phyloP scores from a whole-genome alignment of 352 stramenopile genomes.

The Pythium plurisporium region DNA sequence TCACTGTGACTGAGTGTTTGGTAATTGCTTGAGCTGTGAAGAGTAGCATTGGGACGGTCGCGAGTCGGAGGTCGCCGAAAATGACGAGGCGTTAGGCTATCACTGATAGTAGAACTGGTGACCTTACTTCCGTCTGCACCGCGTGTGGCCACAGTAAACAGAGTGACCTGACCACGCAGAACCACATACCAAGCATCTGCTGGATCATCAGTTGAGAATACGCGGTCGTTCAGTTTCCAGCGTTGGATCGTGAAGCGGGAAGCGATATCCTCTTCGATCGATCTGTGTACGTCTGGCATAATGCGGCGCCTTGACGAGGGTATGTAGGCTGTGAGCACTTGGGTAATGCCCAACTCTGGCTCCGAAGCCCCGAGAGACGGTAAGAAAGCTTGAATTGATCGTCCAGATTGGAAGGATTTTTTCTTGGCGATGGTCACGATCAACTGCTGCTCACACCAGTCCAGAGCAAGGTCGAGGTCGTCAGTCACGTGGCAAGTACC shows the following conservation, averaged over 20 bases:
- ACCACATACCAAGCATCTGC: conserved; percentile 48
- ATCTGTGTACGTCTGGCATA: conserved; percentile 8
- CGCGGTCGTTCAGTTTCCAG: conserved; percentile 25
- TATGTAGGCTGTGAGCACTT: conserved; percentile 48
- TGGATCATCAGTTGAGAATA: conserved; percentile 41
- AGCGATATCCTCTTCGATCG: conserved; percentile 32
- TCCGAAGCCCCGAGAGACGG: conserved; percentile 18
- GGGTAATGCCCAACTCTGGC: conserved; percentile 29
- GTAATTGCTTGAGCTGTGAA: not conserved
- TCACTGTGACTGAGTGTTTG: conserved; percentile 1
- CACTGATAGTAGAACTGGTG: conserved; percentile 9
- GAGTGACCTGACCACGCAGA: conserved; percentile 42
- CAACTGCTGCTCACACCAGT: conserved; percentile 66
- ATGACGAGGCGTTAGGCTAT: conserved; percentile 15
- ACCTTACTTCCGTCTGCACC: conserved; percentile 1
- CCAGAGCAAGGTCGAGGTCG: conserved; percentile 48
- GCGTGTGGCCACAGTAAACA: conserved; percentile 27
- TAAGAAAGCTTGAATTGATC: conserved; percentile 15
- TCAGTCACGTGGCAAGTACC: conserved; percentile 33
- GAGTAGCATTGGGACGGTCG: not conserved
- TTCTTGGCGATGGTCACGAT: conserved; percentile 37
- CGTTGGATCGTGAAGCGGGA: conserved; percentile 30
- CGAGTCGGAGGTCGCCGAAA: conserved; percentile 6
- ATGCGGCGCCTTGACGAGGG: conserved; percentile 14
- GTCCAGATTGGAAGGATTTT: conserved; percentile 34